Conservation (phyloP, 495 filamentous ascomycete species). For the Astrothelium subdiscretum region DNA sequence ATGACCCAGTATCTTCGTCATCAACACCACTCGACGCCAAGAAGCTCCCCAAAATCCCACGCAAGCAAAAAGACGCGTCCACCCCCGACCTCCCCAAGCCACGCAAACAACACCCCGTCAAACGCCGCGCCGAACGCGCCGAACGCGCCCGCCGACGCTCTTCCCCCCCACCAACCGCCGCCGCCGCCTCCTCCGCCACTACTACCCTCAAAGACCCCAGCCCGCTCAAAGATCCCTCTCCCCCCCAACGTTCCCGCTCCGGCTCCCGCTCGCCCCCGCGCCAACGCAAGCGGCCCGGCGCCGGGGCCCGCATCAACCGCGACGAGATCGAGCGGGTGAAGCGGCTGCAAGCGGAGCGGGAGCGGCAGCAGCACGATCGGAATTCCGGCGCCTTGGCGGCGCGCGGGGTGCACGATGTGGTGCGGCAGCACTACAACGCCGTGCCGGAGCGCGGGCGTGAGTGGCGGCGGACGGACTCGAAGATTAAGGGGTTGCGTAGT, state of each 20-base stretch:
- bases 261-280: constrained; percentile 37
- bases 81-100: background rate
- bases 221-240: constrained; percentile 13
- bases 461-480: constrained; percentile 85
- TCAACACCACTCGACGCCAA: background rate
- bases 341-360: constrained; percentile 52
- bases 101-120: constrained; percentile 1
- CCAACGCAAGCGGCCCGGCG: constrained; percentile 78
- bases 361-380: constrained; percentile 42
- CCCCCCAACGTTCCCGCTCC: constrained; percentile 22
- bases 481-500: constrained; percentile 84
- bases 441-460: constrained; percentile 84
- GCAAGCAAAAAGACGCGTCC: background rate
- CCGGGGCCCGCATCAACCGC: constrained; percentile 61
- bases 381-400: constrained; percentile 9
- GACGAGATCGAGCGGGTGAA: constrained; percentile 51
- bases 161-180: no score
- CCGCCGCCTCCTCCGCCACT: constrained; percentile 4
- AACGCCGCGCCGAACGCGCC: background rate
- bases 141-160: background rate
- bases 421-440: constrained; percentile 90
- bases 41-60: background rate
- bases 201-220: constrained; percentile 6
- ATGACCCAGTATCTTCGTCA: background rate
- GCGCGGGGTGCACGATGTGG: constrained; percentile 64